phyloP scores from a whole-genome alignment of 2,329 filamentous ascomycete species.

The Paecilomyces formosus region DNA sequence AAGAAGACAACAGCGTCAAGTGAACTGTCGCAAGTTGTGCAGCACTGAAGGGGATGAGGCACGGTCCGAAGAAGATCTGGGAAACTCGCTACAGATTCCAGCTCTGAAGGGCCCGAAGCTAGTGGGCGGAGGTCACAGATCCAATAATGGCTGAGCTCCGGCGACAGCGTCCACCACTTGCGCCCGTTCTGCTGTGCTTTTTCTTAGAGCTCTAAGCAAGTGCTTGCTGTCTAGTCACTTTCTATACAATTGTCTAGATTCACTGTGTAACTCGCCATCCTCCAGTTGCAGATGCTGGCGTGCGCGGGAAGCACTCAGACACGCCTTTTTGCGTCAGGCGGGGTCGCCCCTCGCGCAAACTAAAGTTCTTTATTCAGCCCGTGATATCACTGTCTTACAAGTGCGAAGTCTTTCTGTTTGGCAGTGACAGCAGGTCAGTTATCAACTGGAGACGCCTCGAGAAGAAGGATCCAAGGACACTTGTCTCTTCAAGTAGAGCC shows the following conservation, averaged over 20 bases:
- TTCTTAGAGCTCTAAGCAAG: neutral
- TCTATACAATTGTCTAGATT: neutral
- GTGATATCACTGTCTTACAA: neutral
- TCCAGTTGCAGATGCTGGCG: neutral
- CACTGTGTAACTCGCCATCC: neutral
- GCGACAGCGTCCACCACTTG: neutral
- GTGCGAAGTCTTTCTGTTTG: neutral
- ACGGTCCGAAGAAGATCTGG: neutral
- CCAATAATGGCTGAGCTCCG: neutral
- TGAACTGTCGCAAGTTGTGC: neutral
- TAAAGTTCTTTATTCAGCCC: neutral
- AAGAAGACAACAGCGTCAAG: neutral
- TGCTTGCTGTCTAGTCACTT: neutral
- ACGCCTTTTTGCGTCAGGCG: neutral
- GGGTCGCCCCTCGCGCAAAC: neutral
- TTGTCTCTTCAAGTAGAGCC: neutral
- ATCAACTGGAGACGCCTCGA: neutral
- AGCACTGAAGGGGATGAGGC: slow-evolving; percentile 1
- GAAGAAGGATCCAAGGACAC: neutral
- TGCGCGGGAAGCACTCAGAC: neutral
- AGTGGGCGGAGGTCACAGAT: neutral
- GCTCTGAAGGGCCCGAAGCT: neutral
- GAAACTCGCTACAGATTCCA: slow-evolving; percentile 1
- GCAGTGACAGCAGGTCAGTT: neutral
- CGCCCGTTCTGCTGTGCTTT: neutral